Percentiles rank a stretch among this genome's conserved stretches.
Evolutionary conservation across 2,329 filamentous ascomycete genomes (phyloP).

Genomic region (Alternaria brassicae): DNA sequence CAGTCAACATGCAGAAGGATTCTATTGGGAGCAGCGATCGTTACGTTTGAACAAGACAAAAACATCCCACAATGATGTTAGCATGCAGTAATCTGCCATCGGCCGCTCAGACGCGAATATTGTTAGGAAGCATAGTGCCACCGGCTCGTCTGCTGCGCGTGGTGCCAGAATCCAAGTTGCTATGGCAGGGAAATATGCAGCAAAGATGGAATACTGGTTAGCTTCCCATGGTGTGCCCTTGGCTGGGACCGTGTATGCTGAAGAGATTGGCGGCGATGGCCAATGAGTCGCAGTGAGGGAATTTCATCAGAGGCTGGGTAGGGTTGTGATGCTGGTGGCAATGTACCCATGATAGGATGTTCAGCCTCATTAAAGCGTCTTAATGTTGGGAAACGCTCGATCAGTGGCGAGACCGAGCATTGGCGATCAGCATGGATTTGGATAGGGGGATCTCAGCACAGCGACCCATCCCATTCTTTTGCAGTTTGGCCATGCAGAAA

Average conservation of each 20-base stretch:
- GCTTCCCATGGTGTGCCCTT: neutral
- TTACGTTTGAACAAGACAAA: neutral
- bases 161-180: neutral
- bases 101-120: neutral
- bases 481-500: constrained; percentile 1
- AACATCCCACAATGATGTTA: neutral
- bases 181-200: neutral
- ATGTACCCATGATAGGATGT: neutral
- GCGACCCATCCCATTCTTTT: neutral
- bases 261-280: neutral
- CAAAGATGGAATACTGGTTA: neutral
- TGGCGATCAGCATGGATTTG: neutral
- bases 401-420: neutral
- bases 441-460: constrained; percentile 1
- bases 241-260: neutral
- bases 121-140: neutral
- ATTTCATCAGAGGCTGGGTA: neutral
- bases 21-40: neutral
- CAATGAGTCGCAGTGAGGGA: neutral
- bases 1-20: neutral
- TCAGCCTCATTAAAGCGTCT: neutral
- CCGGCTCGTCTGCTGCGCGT: neutral
- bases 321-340: neutral
- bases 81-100: neutral
- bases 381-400: constrained; percentile 3